Evolutionary conservation across 2,329 filamentous ascomycete species (phyloP).

Genomic region (Fusarium fracticaudum): DNA sequence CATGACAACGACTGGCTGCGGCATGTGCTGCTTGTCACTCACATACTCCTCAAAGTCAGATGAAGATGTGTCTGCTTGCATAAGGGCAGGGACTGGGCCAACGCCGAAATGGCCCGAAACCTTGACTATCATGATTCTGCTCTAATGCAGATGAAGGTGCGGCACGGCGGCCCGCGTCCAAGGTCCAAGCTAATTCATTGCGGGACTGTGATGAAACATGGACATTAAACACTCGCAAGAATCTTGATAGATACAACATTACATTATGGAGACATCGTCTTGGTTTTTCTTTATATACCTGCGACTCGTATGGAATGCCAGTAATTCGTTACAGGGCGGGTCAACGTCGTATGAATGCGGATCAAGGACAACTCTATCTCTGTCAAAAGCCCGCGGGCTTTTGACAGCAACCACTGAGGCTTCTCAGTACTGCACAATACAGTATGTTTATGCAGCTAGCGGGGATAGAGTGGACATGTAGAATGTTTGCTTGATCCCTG

Average conservation of each 20-base stretch:
- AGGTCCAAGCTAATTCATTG: constrained; percentile 8
- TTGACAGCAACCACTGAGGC: neutral
- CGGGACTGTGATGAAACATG: constrained; percentile 15
- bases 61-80: neutral
- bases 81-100: neutral
- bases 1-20: neutral
- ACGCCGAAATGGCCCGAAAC: neutral
- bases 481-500: constrained; percentile 5
- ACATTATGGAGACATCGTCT: neutral
- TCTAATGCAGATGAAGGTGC: constrained; percentile 6
- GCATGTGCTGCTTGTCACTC: neutral
- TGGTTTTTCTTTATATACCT: neutral
- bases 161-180: constrained; percentile 18
- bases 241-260: neutral
- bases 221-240: neutral
- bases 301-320: neutral
- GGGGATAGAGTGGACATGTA: constrained; percentile 4
- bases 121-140: neutral
- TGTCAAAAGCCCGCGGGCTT: neutral
- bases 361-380: neutral
- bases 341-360: neutral
- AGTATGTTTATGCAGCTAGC: neutral
- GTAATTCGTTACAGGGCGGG: neutral
- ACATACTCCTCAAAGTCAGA: neutral
- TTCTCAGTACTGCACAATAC: neutral